Evolutionary conservation across 371 early-diverging fungal genomes (phyloP), one percentile per base, ranked within the genome.

Genomic region (Lichtheimia ramosa): DNA sequence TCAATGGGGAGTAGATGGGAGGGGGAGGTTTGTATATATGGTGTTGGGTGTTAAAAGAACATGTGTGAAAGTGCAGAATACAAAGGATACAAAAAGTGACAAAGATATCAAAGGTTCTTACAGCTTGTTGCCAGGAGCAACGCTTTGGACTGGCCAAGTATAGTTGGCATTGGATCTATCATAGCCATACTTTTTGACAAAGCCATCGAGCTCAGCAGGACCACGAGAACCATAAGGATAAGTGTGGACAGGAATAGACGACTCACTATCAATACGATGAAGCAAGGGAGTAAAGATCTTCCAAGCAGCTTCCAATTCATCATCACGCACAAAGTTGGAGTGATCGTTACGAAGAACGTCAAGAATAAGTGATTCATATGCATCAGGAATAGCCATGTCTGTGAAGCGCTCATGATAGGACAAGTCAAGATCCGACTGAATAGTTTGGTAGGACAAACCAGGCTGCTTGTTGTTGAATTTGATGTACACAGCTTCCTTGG

Each of bases 221-320:
- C 97, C 98, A 46, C 97, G 89, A 24, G 88, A 82, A 12, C 97
- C 97, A 65, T 84, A 95, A 20, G 79, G 70, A 68, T 97, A 97
- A 3, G 80, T 78, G 48, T 79, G 59, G 0, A 96, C 89, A 54
- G 79, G 69, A 50, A 94, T 70, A 23, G 79, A 82, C 15, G 64
- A 65, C 12, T 69, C 59, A 16, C 66, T 53, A 61, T 97, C 96
- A 65, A 97, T 93, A 63, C 87, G 66, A 77, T 96, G 92, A 62
- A 97, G 76, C 46, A 96, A 77, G 0, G 97, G 97, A 0, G 97
- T 97, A 69, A 97, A 96, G 56, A 97, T 95, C 65, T 88, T 90
- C 97, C 97, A 97, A 5, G 97, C 95, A 39, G 90, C 95, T 49
- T 95, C 95, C 34, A 97, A 77, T 73, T 97, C 97, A 72, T 97